phyloP scores from a whole-genome alignment of 305 asterid species.

The Solanum chacoense region DNA sequence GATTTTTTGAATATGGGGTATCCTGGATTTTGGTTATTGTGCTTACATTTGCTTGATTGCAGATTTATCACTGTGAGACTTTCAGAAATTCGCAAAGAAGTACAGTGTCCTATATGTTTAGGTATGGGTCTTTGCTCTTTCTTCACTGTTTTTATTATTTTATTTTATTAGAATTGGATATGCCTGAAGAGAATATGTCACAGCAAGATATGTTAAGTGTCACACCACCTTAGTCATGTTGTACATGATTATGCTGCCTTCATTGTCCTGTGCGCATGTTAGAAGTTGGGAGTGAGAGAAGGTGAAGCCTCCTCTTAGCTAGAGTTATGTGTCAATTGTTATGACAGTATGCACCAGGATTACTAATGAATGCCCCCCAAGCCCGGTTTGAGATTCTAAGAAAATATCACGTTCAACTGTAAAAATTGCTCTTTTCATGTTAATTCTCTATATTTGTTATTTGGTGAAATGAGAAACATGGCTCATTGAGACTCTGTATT shows the following conservation, averaged over 20 bases:
- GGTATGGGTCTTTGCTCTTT: slow-evolving; percentile 17
- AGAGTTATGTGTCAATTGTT: not conserved
- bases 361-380: not conserved
- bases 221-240: not conserved
- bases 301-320: not conserved
- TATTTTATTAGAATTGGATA: not conserved
- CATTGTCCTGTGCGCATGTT: not conserved
- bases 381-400: not conserved
- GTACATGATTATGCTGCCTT: not conserved
- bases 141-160: not conserved
- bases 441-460: not conserved
- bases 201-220: not conserved
- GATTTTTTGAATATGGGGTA: not conserved
- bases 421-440: not conserved
- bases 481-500: not conserved
- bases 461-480: not conserved
- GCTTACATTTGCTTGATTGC: slow-evolving; percentile 7
- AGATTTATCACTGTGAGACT: slow-evolving; percentile 40
- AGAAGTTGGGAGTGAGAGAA: not conserved
- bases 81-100: slow-evolving; percentile 77
- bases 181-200: not conserved
- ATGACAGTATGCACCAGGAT: not conserved
- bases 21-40: not conserved
- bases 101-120: slow-evolving; percentile 79
- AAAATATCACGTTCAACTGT: not conserved